Base-by-base conservation (phyloP, 2,329 filamentous ascomycete genomes). In the Trichoderma sp. region DNA sequence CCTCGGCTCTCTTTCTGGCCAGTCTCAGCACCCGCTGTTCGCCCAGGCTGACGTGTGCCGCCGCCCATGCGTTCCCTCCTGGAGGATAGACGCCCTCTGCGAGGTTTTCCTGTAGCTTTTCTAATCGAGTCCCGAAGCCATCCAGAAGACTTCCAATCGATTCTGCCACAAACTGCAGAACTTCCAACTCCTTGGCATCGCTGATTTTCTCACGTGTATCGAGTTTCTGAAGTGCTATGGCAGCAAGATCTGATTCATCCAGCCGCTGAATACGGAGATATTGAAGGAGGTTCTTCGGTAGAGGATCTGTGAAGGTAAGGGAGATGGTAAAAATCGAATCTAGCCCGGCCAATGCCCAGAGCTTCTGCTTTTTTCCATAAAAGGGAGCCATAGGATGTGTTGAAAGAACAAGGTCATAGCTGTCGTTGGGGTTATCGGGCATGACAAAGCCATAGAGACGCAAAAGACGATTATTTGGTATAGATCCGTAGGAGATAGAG, bases 391-490 rank as follows among this genome's bases (percentile, higher is more conserved):
- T 76, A 63, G 82, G 79, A 75, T 81, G 80, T 64, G 83, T 84
- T 77, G 80, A 68, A 69, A 84, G 82, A 76, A 84, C 81, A 50
- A 84, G 80, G 66, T 84, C 81, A 79, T 84, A 84, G 78, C 78
- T 83, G 78, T 84, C 81, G 77, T 83, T 80, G 65, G 82, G 82
- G 77, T 83, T 84, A 66, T 75, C 79, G n/a, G 81, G 81, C 71
- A 83, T 69, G 66, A 84, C 79, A 77, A 84, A 84, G 78, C 82
- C 82, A 77, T 84, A 84, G 74, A 84, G 82, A 79, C 82, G 81
- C 77, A 83, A 79, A 76, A 84, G 81, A 50, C 82, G 82, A 76
- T 79, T 83, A 77, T 83, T 84, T 62, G 82, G 80, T 77, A 83
- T 77, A 71, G 76, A 56, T 21, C 82, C 82, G 76, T 84, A 84